These are phyloP conservation scores for Trypanosoma lewisi DNA, from an alignment of 208 protist genomes.

Conservation along the genomic window DNA sequence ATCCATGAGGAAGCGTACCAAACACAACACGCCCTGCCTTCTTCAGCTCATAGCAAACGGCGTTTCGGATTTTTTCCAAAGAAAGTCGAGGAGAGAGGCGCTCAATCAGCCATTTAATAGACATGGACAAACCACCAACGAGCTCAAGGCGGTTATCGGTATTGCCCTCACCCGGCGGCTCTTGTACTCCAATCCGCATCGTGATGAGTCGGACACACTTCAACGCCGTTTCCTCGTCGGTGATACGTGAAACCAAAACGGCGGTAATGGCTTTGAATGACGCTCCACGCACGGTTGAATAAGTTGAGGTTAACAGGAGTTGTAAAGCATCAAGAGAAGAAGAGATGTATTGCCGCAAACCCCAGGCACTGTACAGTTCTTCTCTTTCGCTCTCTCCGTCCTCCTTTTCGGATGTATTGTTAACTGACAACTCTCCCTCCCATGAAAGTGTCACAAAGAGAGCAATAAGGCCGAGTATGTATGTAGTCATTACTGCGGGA, in stretches of 20 bases:
- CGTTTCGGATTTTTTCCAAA: conserved; percentile 55
- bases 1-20: background rate
- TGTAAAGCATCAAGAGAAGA: conserved; percentile 32
- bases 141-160: conserved; percentile 62
- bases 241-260: conserved; percentile 43
- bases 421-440: background rate
- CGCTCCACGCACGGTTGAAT: conserved; percentile 57
- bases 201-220: conserved; percentile 48
- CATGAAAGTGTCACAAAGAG: conserved; percentile 18
- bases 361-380: background rate
- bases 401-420: background rate
- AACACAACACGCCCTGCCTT: background rate
- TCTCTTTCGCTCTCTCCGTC: background rate
- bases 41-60: background rate
- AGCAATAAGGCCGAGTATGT: conserved; percentile 21
- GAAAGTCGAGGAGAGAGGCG: conserved; percentile 45
- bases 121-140: conserved; percentile 40
- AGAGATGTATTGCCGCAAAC: conserved; percentile 27
- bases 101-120: conserved; percentile 53
- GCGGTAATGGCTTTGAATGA: conserved; percentile 56
- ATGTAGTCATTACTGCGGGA: conserved; percentile 2
- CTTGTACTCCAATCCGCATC: conserved; percentile 22
- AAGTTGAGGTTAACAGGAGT: conserved; percentile 35
- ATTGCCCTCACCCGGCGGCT: conserved; percentile 42
- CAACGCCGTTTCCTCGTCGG: conserved; percentile 27